These are phyloP conservation scores for Leptographium galeiforme DNA, from an alignment of 2,329 filamentous ascomycete genomes.

Conservation along the genomic window DNA sequence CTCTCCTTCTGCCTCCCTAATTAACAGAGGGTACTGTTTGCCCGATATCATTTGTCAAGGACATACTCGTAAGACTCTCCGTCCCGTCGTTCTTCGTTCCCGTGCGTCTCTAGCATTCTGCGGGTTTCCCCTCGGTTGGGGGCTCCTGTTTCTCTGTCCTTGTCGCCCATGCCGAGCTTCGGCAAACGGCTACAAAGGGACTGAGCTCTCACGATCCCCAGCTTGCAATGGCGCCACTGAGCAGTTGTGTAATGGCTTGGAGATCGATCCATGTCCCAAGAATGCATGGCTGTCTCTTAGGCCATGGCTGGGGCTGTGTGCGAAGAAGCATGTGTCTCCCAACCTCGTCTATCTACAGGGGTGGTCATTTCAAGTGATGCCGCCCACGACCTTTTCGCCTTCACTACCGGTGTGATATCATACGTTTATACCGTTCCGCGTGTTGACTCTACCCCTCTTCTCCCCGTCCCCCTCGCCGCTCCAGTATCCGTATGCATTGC, in stretches of 20 bases:
- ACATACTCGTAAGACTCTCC: constrained; percentile 2
- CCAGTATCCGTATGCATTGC: constrained; percentile 66
- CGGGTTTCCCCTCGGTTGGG: background rate
- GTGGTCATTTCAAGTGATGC: background rate
- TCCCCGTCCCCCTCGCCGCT: background rate
- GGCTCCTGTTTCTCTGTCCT: background rate
- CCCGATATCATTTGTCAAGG: constrained; percentile 6
- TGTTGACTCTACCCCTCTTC: background rate
- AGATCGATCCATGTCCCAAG: no score
- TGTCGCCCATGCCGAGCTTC: background rate
- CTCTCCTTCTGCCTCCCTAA: background rate
- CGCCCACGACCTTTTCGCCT: background rate
- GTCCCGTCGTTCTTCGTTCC: background rate
- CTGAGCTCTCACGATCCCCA: no score
- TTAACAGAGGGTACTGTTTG: constrained; percentile 2
- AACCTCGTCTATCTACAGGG: background rate
- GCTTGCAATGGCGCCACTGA: background rate
- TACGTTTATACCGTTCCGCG: background rate
- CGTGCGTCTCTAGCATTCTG: background rate
- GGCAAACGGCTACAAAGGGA: no score
- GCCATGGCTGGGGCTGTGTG: no score
- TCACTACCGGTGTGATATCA: background rate
- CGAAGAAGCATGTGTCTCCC: no score
- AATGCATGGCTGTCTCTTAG: background rate
- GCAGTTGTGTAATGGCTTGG: background rate